A percentile compares a stretch with the other conserved stretches of the same genome.
phyloP scores from a whole-genome alignment of 495 filamentous ascomycete genomes.

The Aspergillus affinis region DNA sequence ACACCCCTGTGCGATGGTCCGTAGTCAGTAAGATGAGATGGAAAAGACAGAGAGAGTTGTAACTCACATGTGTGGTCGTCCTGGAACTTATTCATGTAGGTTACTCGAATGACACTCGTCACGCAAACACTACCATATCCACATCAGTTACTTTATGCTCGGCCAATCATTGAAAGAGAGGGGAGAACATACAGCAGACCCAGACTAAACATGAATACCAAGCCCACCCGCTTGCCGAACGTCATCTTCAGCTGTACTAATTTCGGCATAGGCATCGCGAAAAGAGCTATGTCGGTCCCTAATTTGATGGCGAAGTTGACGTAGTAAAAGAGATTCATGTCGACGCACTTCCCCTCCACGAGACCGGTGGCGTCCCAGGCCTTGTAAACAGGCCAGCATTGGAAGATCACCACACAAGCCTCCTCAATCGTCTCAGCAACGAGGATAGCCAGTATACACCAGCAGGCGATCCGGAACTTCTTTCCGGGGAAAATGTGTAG shows the following conservation, averaged over 20 bases:
- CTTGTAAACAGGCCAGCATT: constrained; percentile 25
- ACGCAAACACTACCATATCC: constrained; percentile 16
- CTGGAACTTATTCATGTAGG: constrained; percentile 20
- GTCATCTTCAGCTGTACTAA: constrained; percentile 30
- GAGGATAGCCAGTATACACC: constrained; percentile 14
- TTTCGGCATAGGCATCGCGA: constrained; percentile 34
- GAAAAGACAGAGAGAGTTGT: neutral
- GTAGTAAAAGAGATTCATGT: constrained; percentile 22
- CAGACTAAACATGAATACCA: constrained; percentile 34
- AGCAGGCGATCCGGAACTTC: constrained; percentile 19
- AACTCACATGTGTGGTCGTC: constrained; percentile 25
- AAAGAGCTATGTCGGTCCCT: constrained; percentile 31
- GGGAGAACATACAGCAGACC: constrained; percentile 31
- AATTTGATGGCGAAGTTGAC: constrained; percentile 26
- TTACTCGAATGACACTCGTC: constrained; percentile 24
- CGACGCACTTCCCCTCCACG: constrained; percentile 16
- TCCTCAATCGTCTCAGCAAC: constrained; percentile 20
- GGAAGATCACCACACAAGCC: constrained; percentile 22
- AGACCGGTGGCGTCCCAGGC: constrained; percentile 21
- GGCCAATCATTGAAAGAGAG: neutral
- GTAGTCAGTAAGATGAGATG: neutral
- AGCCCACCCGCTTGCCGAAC: constrained; percentile 26
- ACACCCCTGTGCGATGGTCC: constrained; percentile 9
- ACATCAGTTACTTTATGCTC: constrained; percentile 1
- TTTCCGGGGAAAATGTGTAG: constrained; percentile 21